A percentile compares a stretch with the other conserved stretches of the same genome.
phyloP scores from a whole-genome alignment of 768 basidiomycete genomes.

The Russula emetica region DNA sequence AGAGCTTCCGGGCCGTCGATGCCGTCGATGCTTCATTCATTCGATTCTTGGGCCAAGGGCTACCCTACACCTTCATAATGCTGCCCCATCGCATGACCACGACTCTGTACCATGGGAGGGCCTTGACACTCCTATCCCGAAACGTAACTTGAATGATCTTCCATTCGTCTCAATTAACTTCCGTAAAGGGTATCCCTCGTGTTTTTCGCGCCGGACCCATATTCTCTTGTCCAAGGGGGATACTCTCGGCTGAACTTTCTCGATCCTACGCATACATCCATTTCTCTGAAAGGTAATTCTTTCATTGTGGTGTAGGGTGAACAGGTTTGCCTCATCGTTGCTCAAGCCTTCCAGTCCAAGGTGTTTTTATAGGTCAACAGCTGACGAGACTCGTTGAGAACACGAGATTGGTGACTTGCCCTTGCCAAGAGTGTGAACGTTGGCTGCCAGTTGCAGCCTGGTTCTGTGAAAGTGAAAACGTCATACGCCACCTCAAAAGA shows the following conservation, averaged over 20 bases:
- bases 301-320: conserved; percentile 16
- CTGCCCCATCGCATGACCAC: not conserved
- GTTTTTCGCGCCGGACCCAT: conserved; percentile 22
- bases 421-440: not conserved
- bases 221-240: conserved; percentile 2
- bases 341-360: not conserved
- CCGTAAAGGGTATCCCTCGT: conserved; percentile 17
- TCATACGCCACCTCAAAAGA: conserved; percentile 15
- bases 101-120: not conserved
- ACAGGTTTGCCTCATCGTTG: not conserved
- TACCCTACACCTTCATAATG: not conserved
- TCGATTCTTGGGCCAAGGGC: conserved; percentile 17
- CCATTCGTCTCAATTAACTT: conserved; percentile 13
- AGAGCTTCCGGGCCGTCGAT: conserved; percentile 2
- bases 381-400: conserved; percentile 16
- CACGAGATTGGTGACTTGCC: conserved; percentile 18
- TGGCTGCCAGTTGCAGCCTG: not conserved
- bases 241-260: conserved; percentile 5
- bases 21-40: not conserved
- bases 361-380: conserved; percentile 8
- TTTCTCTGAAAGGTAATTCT: conserved; percentile 10
- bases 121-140: conserved; percentile 13
- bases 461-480: not conserved
- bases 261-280: not conserved
- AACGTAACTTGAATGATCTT: not conserved